Conservation (phyloP, 2,329 filamentous ascomycete species). For the Fusarium sp. region DNA sequence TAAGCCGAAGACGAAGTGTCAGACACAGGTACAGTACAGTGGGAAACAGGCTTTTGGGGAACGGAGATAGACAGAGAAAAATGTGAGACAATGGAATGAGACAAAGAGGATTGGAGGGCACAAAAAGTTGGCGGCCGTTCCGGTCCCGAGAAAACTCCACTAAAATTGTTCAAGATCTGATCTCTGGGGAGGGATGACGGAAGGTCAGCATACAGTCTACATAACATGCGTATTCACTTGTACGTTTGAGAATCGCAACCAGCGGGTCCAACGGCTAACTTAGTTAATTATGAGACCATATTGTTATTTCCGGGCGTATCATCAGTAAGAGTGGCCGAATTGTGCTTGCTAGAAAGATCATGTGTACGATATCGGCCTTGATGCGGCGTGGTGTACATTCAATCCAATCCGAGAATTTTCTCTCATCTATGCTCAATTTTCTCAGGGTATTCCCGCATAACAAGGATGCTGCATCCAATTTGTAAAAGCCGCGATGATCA, state of each 20-base stretch:
- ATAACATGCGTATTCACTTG: conserved; percentile 12
- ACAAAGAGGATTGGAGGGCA: no score
- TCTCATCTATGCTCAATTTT: conserved; percentile 13
- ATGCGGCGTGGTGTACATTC: background rate
- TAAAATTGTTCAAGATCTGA: conserved; percentile 14
- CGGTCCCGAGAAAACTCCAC: conserved; percentile 24
- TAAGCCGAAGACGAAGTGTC: background rate
- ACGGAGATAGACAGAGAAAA: background rate
- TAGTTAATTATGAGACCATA: background rate
- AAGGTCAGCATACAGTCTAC: conserved; percentile 14
- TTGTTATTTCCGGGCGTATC: conserved; percentile 3
- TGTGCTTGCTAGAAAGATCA: background rate
- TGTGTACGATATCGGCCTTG: background rate
- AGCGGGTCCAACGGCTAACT: background rate
- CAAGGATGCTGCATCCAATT: conserved; percentile 24
- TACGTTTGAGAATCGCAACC: conserved; percentile 6
- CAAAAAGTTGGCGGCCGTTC: conserved; percentile 16
- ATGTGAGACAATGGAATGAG: conserved; percentile 1
- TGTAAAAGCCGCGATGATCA: conserved; percentile 28
- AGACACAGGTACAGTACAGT: background rate
- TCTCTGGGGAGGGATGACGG: conserved; percentile 30
- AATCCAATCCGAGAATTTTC: conserved; percentile 10
- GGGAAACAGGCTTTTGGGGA: background rate
- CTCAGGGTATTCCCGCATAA: conserved; percentile 8
- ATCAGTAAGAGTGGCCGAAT: background rate